Evolutionary conservation across 164 flowering plant genomes (phyloP).

Genomic region (Stephania yunnanensis): DNA sequence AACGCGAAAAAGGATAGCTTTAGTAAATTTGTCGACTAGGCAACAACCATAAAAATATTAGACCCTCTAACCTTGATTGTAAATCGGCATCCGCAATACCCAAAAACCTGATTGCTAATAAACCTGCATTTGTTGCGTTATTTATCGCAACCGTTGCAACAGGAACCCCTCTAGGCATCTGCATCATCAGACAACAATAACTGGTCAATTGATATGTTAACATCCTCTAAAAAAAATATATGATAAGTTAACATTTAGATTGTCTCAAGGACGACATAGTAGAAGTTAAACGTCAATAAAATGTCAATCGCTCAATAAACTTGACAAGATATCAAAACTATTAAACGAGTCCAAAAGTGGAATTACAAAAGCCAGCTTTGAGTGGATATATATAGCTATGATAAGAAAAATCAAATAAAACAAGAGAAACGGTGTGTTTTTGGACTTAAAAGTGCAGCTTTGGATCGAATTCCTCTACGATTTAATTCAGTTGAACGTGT

Average conservation of each 20-base stretch:
- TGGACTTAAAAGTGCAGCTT: no score
- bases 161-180: slow-evolving; percentile 99
- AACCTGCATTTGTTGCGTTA: slow-evolving; percentile 85
- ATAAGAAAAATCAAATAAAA: not conserved
- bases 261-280: not conserved
- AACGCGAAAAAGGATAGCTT: not conserved
- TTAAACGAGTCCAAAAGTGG: not conserved
- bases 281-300: not conserved
- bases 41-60: not conserved
- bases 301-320: not conserved
- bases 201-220: not conserved
- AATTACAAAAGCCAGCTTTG: not conserved
- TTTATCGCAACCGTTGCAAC: slow-evolving; percentile 93
- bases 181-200: slow-evolving; percentile 2
- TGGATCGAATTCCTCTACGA: no score
- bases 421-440: not conserved
- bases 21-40: not conserved
- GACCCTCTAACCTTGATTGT: slow-evolving; percentile 36
- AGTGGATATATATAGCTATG: not conserved
- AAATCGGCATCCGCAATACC: slow-evolving; percentile 39
- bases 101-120: slow-evolving; percentile 73
- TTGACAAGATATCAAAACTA: not conserved
- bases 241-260: not conserved
- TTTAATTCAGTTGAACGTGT: no score
- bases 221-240: no score